Percentiles rank a stretch among this genome's conserved stretches.
These are phyloP conservation scores for Cladophialophora chaetospira DNA, from an alignment of 2,329 filamentous ascomycete genomes.

Conservation along the genomic window DNA sequence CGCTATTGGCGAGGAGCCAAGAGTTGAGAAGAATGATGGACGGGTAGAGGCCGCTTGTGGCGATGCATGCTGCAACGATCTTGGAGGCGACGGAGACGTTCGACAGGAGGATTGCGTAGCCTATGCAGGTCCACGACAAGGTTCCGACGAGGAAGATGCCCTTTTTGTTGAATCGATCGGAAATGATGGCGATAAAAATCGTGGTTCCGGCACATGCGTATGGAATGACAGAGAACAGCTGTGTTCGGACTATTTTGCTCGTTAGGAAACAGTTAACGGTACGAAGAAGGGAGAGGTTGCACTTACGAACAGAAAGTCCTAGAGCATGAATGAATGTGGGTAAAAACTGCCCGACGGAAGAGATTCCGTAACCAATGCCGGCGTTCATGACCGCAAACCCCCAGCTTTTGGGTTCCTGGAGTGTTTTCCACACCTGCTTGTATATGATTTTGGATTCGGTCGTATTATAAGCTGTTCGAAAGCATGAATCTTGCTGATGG, in stretches of 20 bases:
- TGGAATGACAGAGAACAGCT: slow-evolving; percentile 22
- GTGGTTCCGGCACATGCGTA: slow-evolving; percentile 17
- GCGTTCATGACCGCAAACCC: slow-evolving; percentile 1
- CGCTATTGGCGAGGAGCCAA: slow-evolving; percentile 16
- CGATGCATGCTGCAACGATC: slow-evolving; percentile 12
- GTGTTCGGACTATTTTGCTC: slow-evolving; percentile 16
- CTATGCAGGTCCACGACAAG: background rate
- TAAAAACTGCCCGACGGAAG: slow-evolving; percentile 16
- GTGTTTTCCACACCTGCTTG: slow-evolving; percentile 3
- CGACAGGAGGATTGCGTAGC: slow-evolving; percentile 1
- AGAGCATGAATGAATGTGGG: slow-evolving; percentile 21
- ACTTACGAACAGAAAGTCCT: slow-evolving; percentile 18
- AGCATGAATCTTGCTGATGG: background rate
- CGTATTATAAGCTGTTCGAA: slow-evolving; percentile 5
- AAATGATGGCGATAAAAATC: background rate
- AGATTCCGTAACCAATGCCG: slow-evolving; percentile 1
- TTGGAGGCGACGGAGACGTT: slow-evolving; percentile 2
- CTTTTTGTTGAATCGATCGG: slow-evolving; percentile 15
- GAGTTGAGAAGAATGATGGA: background rate
- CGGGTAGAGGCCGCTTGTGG: slow-evolving; percentile 12
- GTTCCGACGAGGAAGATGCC: slow-evolving; percentile 9
- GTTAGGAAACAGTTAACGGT: background rate
- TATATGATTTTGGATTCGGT: slow-evolving; percentile 5
- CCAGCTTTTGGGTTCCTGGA: slow-evolving; percentile 16
- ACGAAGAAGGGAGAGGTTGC: background rate